These are phyloP conservation scores for Termitomyces sp. DNA, from an alignment of 768 basidiomycete genomes.

Conservation along the genomic window DNA sequence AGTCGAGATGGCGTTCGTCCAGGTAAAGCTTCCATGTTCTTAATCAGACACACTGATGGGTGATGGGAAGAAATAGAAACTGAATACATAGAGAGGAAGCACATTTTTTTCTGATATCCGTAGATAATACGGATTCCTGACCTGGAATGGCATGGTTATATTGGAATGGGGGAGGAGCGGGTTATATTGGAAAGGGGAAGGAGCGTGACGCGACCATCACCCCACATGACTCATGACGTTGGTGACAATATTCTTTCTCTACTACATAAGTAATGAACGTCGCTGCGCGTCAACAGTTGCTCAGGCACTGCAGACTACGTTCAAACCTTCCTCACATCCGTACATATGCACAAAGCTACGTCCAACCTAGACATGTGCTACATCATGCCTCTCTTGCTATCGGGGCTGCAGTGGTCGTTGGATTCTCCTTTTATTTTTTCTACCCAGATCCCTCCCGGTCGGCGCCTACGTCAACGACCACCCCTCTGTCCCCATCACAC, in stretches of 20 bases:
- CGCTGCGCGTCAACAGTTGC: conserved; percentile 7
- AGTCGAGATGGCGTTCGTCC: conserved; percentile 81
- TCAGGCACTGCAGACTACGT: conserved; percentile 5
- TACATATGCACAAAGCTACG: conserved; percentile 2
- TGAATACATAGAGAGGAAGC: conserved; percentile 67
- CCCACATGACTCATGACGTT: conserved; percentile 13
- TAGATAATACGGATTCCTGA: conserved; percentile 80
- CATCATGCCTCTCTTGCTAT: conserved; percentile 7
- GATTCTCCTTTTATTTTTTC: conserved; percentile 49
- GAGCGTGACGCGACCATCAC: conserved; percentile 13
- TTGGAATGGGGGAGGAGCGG: neutral
- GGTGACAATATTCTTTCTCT: conserved; percentile 9
- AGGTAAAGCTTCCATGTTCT: conserved; percentile 46
- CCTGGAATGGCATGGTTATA: conserved; percentile 55
- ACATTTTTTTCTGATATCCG: conserved; percentile 71
- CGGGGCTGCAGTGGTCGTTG: conserved; percentile 25
- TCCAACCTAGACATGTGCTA: neutral
- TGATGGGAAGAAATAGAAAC: conserved; percentile 20
- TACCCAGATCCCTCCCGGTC: conserved; percentile 45
- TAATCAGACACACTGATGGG: conserved; percentile 15
- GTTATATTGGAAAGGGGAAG: neutral
- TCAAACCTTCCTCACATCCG: conserved; percentile 2
- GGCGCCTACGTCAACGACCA: conserved; percentile 36
- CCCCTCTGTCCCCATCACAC: conserved; percentile 43
- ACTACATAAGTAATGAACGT: conserved; percentile 10